Evolutionary conservation across 768 basidiomycete genomes (phyloP), one percentile per base, ranked within the genome.

Genomic region (Pholiota microspora): DNA sequence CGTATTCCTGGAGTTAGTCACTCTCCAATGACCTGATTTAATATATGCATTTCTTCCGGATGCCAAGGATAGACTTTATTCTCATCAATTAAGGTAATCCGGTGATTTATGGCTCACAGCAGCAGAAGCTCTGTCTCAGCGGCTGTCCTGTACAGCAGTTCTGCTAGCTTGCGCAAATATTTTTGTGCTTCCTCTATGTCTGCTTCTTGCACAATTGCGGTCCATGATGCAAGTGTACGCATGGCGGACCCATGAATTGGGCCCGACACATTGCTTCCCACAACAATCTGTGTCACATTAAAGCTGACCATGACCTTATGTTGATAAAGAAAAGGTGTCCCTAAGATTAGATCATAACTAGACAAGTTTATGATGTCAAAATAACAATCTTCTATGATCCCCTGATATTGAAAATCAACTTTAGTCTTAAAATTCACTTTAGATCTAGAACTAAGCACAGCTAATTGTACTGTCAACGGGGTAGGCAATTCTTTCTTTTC

Each of bases 331-430:
- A 69, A 77, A 0, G 72, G 76, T 0, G 73, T 75, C 1, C 77
- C 73, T 0, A 78, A 59, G 2, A 78, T 73, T 0, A 75, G 0
- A 45, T 80, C 72, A 50, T 81, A 78, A 7, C 55, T 67, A 0
- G 67, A 64, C 0, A 79, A 2, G 50, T 79, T 79, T 0, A 67
- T 67, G 0, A 80, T 60, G 47, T 76, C 66, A 51, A 76, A 75
- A 2, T 27, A 9, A 0, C 62, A 57, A 2, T 49, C 16, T 10
- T 69, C 64, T 12, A 61, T 52, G 0, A 76, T 70, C 0, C 29
- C 15, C 56, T 76, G 71, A 55, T 74, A 77, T 16, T 60, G 29
- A 7, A 78, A 36, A 0, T 59, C 4, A 0, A 60, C 71, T 6
- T 34, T 55, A 1, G 62, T 55, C 1, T 57, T 32, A 23, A 34